Evolutionary conservation across 352 stramenopile genomes (phyloP), one percentile per base, ranked within the genome.

Genomic region (Globisporangium radiosum): DNA sequence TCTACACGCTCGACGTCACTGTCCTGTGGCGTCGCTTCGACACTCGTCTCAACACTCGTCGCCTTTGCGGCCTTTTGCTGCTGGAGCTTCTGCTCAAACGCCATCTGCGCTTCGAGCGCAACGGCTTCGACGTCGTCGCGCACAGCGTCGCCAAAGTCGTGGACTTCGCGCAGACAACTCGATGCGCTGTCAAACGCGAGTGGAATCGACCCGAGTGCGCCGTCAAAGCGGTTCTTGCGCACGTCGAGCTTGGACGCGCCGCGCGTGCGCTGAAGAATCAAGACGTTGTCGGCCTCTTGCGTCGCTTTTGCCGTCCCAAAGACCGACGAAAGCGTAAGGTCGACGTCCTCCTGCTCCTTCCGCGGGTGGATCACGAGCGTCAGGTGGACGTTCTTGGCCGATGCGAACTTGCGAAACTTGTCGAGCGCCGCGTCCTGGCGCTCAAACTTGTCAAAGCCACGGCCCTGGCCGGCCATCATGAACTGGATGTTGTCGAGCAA

Each of bases 401-500:
- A 98, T 37, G 95, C 96, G 74, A 99, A 99, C 59, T 97, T 95
- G 13, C 88, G 87, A 64, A 97, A 97, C 59, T 98, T 98, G 70
- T 98, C 94, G 49, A 99, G 78, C 10, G 95, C 95, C 17, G 94
- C 71, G 72, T 99, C 97, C 63, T 95, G 86, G 7, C 84, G 86
- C 59, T 95, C 86, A 62, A 95, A 95, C 72, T 95, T 95, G 71
- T 95, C 86, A 47, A 79, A 95, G 3, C 84, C 84, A 47, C 83
- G 78, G 19, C 85, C 87, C 64, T 95, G 87, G 8, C 81, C 80
- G 1, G 83, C 90, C 76, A 99, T 98, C 97, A 99, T 99, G 65
- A 99, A 99, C 78, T 99, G 97, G 65, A 99, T 90, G 70, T 99
- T 99, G 77, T 99, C 97, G 49, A 99, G 71, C 68, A 99, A 87